Conservation (phyloP, 805 yeast species). For the Yarrowia divulgata region DNA sequence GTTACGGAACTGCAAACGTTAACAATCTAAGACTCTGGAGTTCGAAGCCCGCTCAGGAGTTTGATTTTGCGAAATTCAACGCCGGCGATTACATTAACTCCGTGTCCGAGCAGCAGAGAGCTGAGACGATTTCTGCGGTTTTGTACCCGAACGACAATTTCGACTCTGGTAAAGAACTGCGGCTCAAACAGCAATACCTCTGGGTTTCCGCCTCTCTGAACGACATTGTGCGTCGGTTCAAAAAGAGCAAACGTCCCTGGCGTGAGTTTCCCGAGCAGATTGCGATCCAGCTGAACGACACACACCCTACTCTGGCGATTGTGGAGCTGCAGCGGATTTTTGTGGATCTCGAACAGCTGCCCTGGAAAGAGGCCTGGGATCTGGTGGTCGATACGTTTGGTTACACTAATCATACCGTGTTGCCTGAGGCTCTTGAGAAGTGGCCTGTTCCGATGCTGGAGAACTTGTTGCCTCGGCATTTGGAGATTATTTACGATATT, state of each 20-base stretch:
- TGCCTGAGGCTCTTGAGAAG: conserved; percentile 93
- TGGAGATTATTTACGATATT: conserved; percentile 87
- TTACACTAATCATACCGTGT: conserved; percentile 93
- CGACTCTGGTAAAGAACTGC: conserved; percentile 86
- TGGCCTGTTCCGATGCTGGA: conserved; percentile 90
- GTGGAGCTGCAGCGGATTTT: conserved; percentile 87
- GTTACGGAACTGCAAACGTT: conserved; percentile 76
- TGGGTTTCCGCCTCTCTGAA: conserved; percentile 96
- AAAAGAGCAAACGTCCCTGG: conserved; percentile 81
- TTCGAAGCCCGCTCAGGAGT: conserved; percentile 87
- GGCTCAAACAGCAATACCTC: conserved; percentile 94
- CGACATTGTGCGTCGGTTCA: conserved; percentile 88
- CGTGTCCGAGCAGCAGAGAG: conserved; percentile 82
- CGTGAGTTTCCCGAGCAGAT: conserved; percentile 80
- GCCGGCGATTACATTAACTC: conserved; percentile 89
- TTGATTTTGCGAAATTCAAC: conserved; percentile 89
- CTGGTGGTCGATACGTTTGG: conserved; percentile 83
- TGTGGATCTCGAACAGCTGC: conserved; percentile 80
- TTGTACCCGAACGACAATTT: conserved; percentile 94
- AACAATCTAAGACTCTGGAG: conserved; percentile 92
- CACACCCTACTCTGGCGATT: conserved; percentile 91
- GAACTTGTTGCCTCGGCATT: conserved; percentile 83
- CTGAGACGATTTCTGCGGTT: conserved; percentile 91
- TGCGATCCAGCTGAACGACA: conserved; percentile 93
- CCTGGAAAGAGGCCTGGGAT: conserved; percentile 86